Percentiles rank a stretch among this genome's conserved stretches.
phyloP scores from a whole-genome alignment of 495 filamentous ascomycete genomes.

The Rhizodiscina lignyota region DNA sequence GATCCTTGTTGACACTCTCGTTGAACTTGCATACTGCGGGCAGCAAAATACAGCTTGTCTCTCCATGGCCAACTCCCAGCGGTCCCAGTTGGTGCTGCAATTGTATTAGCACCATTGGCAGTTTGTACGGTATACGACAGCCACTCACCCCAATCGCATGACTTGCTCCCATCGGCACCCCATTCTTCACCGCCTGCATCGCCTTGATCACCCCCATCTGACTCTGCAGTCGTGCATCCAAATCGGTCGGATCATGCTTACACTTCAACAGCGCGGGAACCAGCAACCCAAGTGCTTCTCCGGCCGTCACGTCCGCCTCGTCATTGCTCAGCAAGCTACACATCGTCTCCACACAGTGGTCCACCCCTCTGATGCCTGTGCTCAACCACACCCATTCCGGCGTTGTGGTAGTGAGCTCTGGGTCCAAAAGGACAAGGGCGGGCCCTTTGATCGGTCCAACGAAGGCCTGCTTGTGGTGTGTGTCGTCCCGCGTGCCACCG shows the following conservation, averaged over 20 bases:
- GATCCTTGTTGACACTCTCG: conserved; percentile 27
- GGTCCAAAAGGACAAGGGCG: conserved; percentile 41
- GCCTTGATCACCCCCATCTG: conserved; percentile 38
- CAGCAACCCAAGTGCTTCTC: conserved; percentile 29
- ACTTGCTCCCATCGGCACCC: conserved; percentile 37
- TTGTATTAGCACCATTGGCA: too few species aligned
- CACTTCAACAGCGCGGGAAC: conserved; percentile 35
- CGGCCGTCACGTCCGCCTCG: conserved; percentile 24
- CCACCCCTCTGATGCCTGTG: conserved; percentile 43
- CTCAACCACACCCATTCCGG: conserved; percentile 43
- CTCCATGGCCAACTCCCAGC: conserved; percentile 45
- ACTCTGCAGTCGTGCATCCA: conserved; percentile 32
- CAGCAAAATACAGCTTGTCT: conserved; percentile 48
- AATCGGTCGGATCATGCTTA: conserved; percentile 27
- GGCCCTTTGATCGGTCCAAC: conserved; percentile 27
- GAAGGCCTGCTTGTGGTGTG: conserved; percentile 37
- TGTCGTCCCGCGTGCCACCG: conserved; percentile 37
- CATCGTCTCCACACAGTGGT: conserved; percentile 47
- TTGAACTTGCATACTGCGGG: conserved; percentile 47
- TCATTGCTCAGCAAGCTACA: conserved; percentile 28
- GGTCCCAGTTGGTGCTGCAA: conserved; percentile 51
- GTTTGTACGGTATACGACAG: too few species aligned
- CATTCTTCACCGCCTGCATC: conserved; percentile 32
- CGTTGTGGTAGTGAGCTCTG: conserved; percentile 34
- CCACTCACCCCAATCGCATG: conserved; percentile 55